Evolutionary conservation across 148 eudicot species (phyloP).

Genomic region (Silene uniflora): DNA sequence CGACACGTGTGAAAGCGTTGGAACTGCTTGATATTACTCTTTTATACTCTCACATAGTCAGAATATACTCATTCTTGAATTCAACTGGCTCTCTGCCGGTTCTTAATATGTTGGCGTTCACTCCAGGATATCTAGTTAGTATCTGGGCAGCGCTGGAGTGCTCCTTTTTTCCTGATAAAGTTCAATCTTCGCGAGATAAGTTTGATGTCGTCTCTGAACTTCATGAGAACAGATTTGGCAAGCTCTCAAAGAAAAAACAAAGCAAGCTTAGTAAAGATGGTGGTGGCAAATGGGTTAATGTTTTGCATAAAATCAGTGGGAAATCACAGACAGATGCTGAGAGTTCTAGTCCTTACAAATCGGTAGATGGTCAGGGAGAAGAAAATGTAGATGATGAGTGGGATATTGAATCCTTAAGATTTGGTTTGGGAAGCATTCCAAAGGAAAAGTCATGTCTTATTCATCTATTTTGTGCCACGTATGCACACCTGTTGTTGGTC

Average conservation of each 20-base stretch:
- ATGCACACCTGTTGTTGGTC: slow-evolving; percentile 80
- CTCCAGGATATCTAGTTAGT: slow-evolving; percentile 78
- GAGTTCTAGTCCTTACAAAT: slow-evolving; percentile 22
- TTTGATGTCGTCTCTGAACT: slow-evolving; percentile 19
- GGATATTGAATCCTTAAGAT: slow-evolving; percentile 65
- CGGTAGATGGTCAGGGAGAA: slow-evolving; percentile 22
- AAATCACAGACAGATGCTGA: slow-evolving; percentile 47
- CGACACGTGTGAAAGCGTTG: slow-evolving; percentile 25
- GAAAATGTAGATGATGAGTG: slow-evolving; percentile 53
- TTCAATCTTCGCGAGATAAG: slow-evolving; percentile 27
- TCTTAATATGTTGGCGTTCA: slow-evolving; percentile 88
- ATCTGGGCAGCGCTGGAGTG: slow-evolving; percentile 70
- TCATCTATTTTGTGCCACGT: slow-evolving; percentile 79
- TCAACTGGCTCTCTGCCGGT: slow-evolving; percentile 63
- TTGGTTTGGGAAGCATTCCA: slow-evolving; percentile 63
- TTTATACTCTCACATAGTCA: slow-evolving; percentile 73
- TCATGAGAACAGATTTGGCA: slow-evolving; percentile 31
- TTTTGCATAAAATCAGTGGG: slow-evolving; percentile 61
- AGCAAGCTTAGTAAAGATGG: slow-evolving; percentile 50
- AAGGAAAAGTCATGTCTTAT: slow-evolving; percentile 64
- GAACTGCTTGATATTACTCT: slow-evolving; percentile 62
- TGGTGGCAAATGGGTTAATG: slow-evolving; percentile 59
- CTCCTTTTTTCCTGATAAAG: slow-evolving; percentile 40
- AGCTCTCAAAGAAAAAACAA: slow-evolving; percentile 46
- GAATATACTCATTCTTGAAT: slow-evolving; percentile 62